These are phyloP conservation scores for Uronychia setigera DNA, from an alignment of 73 alveolate species.

Conservation along the genomic window DNA sequence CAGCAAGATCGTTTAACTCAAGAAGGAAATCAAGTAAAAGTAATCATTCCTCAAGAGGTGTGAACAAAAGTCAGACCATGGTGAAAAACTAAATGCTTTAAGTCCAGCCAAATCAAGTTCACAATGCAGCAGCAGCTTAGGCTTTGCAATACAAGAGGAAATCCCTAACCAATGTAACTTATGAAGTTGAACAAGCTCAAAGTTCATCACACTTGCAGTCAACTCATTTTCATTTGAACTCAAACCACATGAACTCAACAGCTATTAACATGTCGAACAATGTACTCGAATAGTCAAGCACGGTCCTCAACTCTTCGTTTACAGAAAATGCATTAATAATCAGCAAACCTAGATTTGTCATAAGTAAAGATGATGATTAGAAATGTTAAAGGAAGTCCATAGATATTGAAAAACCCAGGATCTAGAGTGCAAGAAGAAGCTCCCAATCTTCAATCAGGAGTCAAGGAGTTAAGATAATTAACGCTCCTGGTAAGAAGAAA, in stretches of 20 bases:
- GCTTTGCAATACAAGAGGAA: not conserved
- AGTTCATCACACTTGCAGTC: too few relatives aligned
- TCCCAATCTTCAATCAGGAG: not conserved
- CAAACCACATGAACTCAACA: not conserved
- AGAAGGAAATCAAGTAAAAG: too few relatives aligned
- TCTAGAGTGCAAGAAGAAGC: not conserved
- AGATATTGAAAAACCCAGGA: not conserved
- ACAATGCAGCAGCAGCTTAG: not conserved
- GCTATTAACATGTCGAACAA: not conserved
- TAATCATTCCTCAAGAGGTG: too few relatives aligned
- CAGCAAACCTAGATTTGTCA: not conserved
- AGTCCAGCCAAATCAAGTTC: not conserved
- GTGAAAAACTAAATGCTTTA: too few relatives aligned
- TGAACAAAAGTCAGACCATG: not conserved
- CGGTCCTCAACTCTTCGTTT: not conserved
- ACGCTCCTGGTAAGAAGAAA: not conserved
- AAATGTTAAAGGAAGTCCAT: not conserved
- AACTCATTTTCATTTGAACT: too few relatives aligned
- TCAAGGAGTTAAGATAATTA: not conserved
- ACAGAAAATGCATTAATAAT: not conserved
- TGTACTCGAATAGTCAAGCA: not conserved
- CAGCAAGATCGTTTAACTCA: too few relatives aligned
- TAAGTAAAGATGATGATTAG: not conserved
- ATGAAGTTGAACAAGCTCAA: not conserved
- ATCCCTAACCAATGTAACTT: not conserved